These are phyloP conservation scores for Wickerhamomyces queroliae DNA, from an alignment of 805 yeast genomes.

Conservation along the genomic window DNA sequence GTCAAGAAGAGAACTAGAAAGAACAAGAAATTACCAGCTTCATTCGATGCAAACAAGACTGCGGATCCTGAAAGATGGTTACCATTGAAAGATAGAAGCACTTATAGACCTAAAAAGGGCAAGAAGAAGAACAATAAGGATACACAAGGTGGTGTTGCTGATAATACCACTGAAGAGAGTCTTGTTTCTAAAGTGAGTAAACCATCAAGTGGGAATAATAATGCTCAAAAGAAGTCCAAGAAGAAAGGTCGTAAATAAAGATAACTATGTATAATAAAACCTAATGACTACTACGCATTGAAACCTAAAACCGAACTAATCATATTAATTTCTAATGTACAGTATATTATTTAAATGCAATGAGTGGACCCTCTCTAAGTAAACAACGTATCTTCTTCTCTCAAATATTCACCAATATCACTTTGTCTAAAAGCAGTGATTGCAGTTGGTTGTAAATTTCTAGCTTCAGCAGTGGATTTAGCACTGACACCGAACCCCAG, in stretches of 20 bases:
- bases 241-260: slow-evolving; percentile 22
- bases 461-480: slow-evolving; percentile 82
- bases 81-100: slow-evolving; percentile 79
- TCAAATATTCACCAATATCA: slow-evolving; percentile 94
- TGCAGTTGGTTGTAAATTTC: slow-evolving; percentile 86
- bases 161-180: slow-evolving; percentile 37
- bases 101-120: slow-evolving; percentile 73
- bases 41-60: slow-evolving; percentile 31
- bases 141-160: slow-evolving; percentile 59
- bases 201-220: slow-evolving; percentile 1
- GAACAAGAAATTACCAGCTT: slow-evolving; percentile 31
- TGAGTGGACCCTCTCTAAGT: slow-evolving; percentile 39
- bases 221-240: slow-evolving; percentile 12
- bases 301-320: background rate
- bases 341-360: background rate
- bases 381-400: slow-evolving; percentile 95
- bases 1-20: slow-evolving; percentile 27
- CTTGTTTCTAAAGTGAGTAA: slow-evolving; percentile 5
- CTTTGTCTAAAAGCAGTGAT: slow-evolving; percentile 96
- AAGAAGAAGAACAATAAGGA: slow-evolving; percentile 32
- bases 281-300: background rate
- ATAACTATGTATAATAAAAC: background rate
- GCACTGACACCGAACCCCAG: slow-evolving; percentile 95
- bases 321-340: background rate
- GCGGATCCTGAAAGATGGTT: slow-evolving; percentile 85